Evolutionary conservation across 2,329 filamentous ascomycete species (phyloP).

Genomic region (Aurifilum marmelostoma): DNA sequence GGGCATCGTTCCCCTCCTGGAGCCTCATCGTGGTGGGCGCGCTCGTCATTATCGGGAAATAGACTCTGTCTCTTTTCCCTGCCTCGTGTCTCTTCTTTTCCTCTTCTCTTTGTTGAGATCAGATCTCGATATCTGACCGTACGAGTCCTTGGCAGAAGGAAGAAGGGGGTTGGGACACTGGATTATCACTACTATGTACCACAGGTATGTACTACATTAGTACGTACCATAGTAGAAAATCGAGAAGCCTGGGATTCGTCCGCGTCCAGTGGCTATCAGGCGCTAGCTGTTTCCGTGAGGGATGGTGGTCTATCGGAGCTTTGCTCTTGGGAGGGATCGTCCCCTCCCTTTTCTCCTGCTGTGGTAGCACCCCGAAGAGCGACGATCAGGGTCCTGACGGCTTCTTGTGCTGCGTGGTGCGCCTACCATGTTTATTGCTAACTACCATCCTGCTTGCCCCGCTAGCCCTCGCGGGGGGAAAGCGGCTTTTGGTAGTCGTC

Average conservation of each 20-base stretch:
- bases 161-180: neutral
- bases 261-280: neutral
- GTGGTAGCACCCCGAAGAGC: neutral
- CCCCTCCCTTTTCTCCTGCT: neutral
- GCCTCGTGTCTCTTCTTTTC: neutral
- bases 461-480: neutral
- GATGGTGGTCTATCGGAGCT: neutral
- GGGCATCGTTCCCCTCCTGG: neutral
- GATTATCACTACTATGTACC: neutral
- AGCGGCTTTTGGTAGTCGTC: neutral
- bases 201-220: neutral
- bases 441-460: neutral
- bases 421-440: neutral
- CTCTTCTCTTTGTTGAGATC: neutral
- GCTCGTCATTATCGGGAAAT: too few species aligned
- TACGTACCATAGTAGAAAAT: neutral
- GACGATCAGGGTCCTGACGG: constrained; percentile 15
- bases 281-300: constrained; percentile 1
- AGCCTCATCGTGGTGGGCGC: neutral
- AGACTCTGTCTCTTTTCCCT: too few species aligned
- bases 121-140: neutral
- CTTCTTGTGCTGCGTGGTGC: too few species aligned
- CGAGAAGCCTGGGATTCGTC: neutral
- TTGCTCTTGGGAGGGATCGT: neutral
- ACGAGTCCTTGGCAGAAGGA: neutral